Conservation (phyloP, 129 eudicot genomes). For the Tagetes erecta region DNA sequence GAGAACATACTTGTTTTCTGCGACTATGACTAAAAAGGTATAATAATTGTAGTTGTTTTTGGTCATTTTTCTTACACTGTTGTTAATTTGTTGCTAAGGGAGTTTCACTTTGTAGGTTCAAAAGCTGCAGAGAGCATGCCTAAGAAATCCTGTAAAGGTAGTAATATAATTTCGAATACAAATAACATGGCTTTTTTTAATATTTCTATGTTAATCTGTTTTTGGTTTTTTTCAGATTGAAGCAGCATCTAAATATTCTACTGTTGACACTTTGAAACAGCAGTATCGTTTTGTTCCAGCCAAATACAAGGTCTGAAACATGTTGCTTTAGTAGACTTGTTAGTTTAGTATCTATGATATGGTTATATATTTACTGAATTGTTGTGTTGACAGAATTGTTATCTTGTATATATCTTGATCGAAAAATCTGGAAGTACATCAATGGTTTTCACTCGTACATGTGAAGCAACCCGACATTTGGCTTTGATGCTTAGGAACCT, state of each 20-base stretch:
- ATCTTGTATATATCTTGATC: slow-evolving; percentile 70
- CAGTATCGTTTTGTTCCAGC: slow-evolving; percentile 81
- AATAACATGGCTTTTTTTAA: neutral
- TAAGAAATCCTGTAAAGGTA: slow-evolving; percentile 87
- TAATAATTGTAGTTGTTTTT: neutral
- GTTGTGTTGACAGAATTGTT: slow-evolving; percentile 63
- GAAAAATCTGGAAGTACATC: slow-evolving; percentile 76
- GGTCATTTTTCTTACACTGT: neutral
- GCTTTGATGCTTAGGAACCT: slow-evolving; percentile 84
- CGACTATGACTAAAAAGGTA: slow-evolving; percentile 95
- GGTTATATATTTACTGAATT: neutral
- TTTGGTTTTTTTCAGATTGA: slow-evolving; percentile 54
- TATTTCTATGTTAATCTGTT: neutral
- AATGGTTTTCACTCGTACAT: slow-evolving; percentile 95
- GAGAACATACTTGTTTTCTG: slow-evolving; percentile 80
- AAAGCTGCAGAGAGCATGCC: slow-evolving; percentile 90
- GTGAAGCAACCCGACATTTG: slow-evolving; percentile 74
- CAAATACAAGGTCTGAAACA: slow-evolving; percentile 65
- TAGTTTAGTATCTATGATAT: neutral
- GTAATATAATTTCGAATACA: neutral
- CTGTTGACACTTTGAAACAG: slow-evolving; percentile 87
- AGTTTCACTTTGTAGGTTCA: slow-evolving; percentile 54
- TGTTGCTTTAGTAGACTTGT: neutral
- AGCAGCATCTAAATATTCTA: slow-evolving; percentile 82
- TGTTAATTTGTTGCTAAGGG: neutral